phyloP scores from a whole-genome alignment of 805 yeast genomes.

The Candida fluviatilis region DNA sequence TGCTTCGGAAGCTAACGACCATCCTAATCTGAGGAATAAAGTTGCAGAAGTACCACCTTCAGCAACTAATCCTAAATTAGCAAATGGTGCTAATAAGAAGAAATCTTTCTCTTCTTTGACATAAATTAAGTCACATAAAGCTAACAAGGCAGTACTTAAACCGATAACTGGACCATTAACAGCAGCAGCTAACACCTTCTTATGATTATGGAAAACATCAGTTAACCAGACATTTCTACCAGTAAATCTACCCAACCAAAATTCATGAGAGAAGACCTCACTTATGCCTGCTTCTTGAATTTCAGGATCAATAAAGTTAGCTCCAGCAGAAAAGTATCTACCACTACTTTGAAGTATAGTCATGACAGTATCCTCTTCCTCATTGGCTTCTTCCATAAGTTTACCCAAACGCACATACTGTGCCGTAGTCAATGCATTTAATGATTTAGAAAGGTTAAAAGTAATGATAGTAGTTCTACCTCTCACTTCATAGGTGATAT shows the following conservation, averaged over 20 bases:
- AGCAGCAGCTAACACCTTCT: slow-evolving; percentile 66
- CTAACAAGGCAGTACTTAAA: slow-evolving; percentile 65
- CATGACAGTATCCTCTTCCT: slow-evolving; percentile 53
- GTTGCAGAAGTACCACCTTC: slow-evolving; percentile 78
- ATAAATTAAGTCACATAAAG: slow-evolving; percentile 72
- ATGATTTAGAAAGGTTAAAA: slow-evolving; percentile 53
- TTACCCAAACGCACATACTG: slow-evolving; percentile 62
- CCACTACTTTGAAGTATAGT: slow-evolving; percentile 73
- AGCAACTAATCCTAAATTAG: slow-evolving; percentile 75
- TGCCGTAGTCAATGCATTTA: slow-evolving; percentile 64
- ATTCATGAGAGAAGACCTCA: slow-evolving; percentile 31
- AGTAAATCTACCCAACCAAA: slow-evolving; percentile 57
- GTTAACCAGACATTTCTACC: slow-evolving; percentile 71
- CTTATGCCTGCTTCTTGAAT: slow-evolving; percentile 24
- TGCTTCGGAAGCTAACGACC: slow-evolving; percentile 69
- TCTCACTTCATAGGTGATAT: slow-evolving; percentile 38
- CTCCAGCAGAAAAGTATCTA: slow-evolving; percentile 80
- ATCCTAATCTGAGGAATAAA: slow-evolving; percentile 65
- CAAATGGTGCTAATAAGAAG: slow-evolving; percentile 71
- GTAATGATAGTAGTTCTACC: slow-evolving; percentile 60
- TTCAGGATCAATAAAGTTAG: slow-evolving; percentile 52
- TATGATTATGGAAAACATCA: slow-evolving; percentile 63
- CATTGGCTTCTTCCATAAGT: slow-evolving; percentile 57
- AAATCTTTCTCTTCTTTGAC: slow-evolving; percentile 55
- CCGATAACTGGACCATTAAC: slow-evolving; percentile 90